Evolutionary conservation across 2,329 filamentous ascomycete genomes (phyloP).

Genomic region (Aciculosporium take): DNA sequence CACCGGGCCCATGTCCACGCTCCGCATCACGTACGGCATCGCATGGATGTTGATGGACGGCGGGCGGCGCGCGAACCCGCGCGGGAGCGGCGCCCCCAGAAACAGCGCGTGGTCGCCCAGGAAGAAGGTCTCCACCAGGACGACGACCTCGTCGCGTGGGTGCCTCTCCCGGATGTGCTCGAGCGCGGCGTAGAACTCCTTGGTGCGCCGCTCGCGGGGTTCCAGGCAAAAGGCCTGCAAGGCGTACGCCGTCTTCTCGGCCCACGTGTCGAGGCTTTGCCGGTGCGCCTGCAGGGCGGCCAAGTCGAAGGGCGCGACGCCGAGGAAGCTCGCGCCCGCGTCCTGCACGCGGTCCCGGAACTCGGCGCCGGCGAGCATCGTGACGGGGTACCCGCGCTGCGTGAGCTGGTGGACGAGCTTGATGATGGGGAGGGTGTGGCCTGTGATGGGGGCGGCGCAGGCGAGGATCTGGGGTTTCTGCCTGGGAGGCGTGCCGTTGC

Average conservation of each 20-base stretch:
- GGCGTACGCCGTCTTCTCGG: not conserved
- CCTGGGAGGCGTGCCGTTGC: not conserved
- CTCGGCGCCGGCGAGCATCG: conserved; percentile 24
- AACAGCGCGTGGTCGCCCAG: conserved; percentile 24
- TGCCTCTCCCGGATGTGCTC: not conserved
- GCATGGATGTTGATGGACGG: conserved; percentile 25
- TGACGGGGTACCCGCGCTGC: conserved; percentile 25
- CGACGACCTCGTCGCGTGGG: conserved; percentile 23
- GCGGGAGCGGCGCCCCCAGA: conserved; percentile 23
- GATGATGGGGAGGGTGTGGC: conserved; percentile 18
- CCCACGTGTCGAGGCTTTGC: no score
- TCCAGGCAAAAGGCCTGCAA: not conserved
- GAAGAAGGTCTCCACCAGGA: conserved; percentile 27
- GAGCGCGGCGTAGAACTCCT: not conserved
- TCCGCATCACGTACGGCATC: conserved; percentile 21
- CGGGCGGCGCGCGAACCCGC: conserved; percentile 21
- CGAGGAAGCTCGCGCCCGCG: not conserved
- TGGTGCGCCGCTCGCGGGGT: not conserved
- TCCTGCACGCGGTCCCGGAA: conserved; percentile 16
- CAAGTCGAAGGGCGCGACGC: not conserved
- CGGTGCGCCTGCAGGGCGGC: not conserved
- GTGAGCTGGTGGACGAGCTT: conserved; percentile 24
- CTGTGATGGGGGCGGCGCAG: conserved; percentile 14
- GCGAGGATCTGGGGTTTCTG: conserved; percentile 18
- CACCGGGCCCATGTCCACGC: conserved; percentile 9